A percentile compares a stretch with the other conserved stretches of the same genome.
Evolutionary conservation across 2,329 filamentous ascomycete species (phyloP).

Genomic region (Emericellopsis atlantica): DNA sequence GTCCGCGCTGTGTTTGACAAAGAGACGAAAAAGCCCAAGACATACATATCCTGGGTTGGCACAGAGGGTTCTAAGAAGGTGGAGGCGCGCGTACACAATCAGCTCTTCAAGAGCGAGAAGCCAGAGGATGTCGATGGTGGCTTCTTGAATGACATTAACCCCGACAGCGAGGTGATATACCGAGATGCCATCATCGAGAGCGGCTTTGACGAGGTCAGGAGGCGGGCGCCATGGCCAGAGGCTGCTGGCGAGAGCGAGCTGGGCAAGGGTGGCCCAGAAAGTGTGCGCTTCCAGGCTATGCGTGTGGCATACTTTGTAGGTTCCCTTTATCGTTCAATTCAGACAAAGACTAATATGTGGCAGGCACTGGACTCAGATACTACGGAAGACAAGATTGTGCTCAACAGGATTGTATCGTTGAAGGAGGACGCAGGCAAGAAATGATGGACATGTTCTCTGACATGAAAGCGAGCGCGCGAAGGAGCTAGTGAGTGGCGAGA

Average conservation of each 20-base stretch:
- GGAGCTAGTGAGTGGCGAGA: too few relatives aligned
- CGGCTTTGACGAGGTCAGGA: constrained; percentile 62
- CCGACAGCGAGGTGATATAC: constrained; percentile 64
- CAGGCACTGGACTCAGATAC: constrained; percentile 66
- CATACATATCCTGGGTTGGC: constrained; percentile 76
- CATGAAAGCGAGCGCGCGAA: too few relatives aligned
- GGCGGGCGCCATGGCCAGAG: constrained; percentile 67
- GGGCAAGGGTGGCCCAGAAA: constrained; percentile 49
- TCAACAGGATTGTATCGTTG: constrained; percentile 85
- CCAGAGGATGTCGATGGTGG: constrained; percentile 64
- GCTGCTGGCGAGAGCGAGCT: constrained; percentile 52
- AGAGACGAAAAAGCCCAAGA: constrained; percentile 58
- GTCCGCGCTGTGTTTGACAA: constrained; percentile 50
- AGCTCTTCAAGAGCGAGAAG: constrained; percentile 71
- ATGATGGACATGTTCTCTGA: background rate
- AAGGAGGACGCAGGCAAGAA: constrained; percentile 74
- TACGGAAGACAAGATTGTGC: constrained; percentile 64
- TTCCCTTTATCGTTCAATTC: constrained; percentile 4
- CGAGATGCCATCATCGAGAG: constrained; percentile 62
- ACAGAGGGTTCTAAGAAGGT: constrained; percentile 50
- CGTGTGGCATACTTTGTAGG: constrained; percentile 65
- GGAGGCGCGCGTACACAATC: constrained; percentile 63
- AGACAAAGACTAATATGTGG: constrained; percentile 5
- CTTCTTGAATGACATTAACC: constrained; percentile 69
- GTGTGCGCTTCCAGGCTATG: constrained; percentile 76